Conservation (phyloP, 352 stramenopile species). For the Phytophthora cryptogea region DNA sequence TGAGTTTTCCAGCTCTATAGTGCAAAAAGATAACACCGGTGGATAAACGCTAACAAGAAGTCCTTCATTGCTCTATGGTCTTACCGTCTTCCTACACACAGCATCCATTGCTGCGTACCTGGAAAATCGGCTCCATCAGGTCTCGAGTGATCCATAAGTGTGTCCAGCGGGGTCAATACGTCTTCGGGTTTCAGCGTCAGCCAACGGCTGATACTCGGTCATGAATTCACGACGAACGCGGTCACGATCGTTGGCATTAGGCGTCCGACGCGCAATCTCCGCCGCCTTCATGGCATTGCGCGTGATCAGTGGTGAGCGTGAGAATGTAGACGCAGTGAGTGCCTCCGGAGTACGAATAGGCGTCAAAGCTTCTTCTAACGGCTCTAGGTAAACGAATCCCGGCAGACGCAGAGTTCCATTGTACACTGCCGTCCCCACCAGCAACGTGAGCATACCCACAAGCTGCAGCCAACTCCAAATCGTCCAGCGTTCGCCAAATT, state of each 20-base stretch:
- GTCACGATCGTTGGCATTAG: constrained; percentile 79
- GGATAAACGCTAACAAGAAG: constrained; percentile 18
- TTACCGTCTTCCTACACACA: constrained; percentile 5
- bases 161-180: constrained; percentile 78
- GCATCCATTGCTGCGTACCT: constrained; percentile 6
- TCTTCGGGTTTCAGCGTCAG: constrained; percentile 54
- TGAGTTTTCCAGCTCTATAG: constrained; percentile 64
- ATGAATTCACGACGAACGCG: constrained; percentile 86
- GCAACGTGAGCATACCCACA: constrained; percentile 91
- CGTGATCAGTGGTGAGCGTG: constrained; percentile 78
- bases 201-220: constrained; percentile 85
- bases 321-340: constrained; percentile 57
- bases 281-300: constrained; percentile 84
- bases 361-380: constrained; percentile 63
- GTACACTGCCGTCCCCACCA: constrained; percentile 97
- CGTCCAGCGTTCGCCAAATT: constrained; percentile 96
- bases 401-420: constrained; percentile 91
- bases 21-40: constrained; percentile 10
- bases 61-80: constrained; percentile 30
- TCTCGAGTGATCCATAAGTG: constrained; percentile 82
- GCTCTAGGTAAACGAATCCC: constrained; percentile 79
- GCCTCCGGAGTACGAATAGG: constrained; percentile 67
- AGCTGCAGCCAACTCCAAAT: constrained; percentile 95
- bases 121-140: constrained; percentile 36
- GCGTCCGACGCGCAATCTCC: constrained; percentile 78